Base-by-base conservation (phyloP, 2,329 filamentous ascomycete genomes). In the Colletotrichum trifolii region DNA sequence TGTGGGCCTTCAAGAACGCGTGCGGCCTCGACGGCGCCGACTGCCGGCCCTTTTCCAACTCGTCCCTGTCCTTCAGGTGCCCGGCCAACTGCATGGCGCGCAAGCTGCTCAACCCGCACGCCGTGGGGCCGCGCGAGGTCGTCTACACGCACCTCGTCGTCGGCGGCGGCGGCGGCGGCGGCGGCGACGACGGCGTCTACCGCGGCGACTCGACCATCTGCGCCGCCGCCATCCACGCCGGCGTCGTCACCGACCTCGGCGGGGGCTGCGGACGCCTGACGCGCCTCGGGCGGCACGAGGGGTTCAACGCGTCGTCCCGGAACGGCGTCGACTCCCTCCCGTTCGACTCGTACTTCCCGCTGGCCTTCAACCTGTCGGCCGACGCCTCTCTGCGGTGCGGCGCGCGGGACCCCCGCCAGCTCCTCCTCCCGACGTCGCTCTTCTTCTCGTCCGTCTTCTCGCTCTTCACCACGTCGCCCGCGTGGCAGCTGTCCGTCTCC, bases 151-250 rank as follows among this genome's bases (percentile, higher is more conserved):
- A 87, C 1, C 74, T 92, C n/a, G 85, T 93, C 2, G 82, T 93
- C 17, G 91, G 91, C 15, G 90, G 90, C 33, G 85, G 89, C 2
- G 82, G 93, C 15, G 91, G 91, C 17, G 17, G 2, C 17, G 17
- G 17, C 17, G 17, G 3, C 17, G 17, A 2, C 15, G 90, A 90
- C 33, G 85, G 89, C 0, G 82, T 91, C 33, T 98, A 98, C 75
- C 91, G 96, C 17, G 93, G 91, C 12, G 94, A 97, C 77, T 96
- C 93, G 12, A 96, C 92, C 78, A 90, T 97, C 60, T 97, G 94
- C 74, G 91, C 89, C 61, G 85, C 94, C 9, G 94, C 93, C 40
- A 92, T 97, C 56, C 94, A 97, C 73, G 88, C 92, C 1, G 94
- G 93, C 17, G 83, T 94, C 71, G 87, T 96, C 66, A 87, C 86